Evolutionary conservation across 1,139 yeast species (phyloP), one percentile per base, ranked within the genome.

Genomic region (Geotrichum reessii): DNA sequence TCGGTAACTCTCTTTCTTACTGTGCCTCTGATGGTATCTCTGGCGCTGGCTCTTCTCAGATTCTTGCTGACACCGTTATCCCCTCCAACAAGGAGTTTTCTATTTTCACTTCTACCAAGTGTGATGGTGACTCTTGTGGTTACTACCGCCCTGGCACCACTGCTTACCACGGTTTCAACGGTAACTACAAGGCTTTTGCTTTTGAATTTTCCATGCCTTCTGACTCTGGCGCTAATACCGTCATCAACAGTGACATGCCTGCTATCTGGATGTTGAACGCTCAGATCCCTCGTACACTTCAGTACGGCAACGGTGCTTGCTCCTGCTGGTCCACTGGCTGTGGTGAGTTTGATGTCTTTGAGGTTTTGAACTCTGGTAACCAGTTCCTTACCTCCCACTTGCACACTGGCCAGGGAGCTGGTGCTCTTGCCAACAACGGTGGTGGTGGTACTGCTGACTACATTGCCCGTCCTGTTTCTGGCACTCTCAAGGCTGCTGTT

Each of bases 311-410:
- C 60, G 75, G 84, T 59, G 75, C 78, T 12, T 87, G 97, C 78
- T 90, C 97, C 28, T 93, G 98, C 80, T 93, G 99, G 99, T 73
- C 83, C 65, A 82, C 96, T 47, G 98, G 98, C 55, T 93, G 99
- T 76, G 98, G 98, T 74, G 99, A 93, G 78, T 80, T 92, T 66
- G 99, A 93, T 73, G 78, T 90, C 63, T 92, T 92, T 68, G 99
- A 93, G 79, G 82, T 89, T 66, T 81, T 89, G 71, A 74, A 77
- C 64, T 68, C 88, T 42, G 96, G 96, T 65, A 84, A 89, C 63
- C 75, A 78, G 70, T 83, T 84, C 71, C 78, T 92, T 73, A 86
- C 88, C 69, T 78, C 89, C 63, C 96, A 92, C 71, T 76, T 93
- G 68, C 99, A 93, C 77, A 83, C 82, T 70, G 90, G 89, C 69